phyloP scores from a whole-genome alignment of 2,329 filamentous ascomycete species.

The Penicillium sp. region DNA sequence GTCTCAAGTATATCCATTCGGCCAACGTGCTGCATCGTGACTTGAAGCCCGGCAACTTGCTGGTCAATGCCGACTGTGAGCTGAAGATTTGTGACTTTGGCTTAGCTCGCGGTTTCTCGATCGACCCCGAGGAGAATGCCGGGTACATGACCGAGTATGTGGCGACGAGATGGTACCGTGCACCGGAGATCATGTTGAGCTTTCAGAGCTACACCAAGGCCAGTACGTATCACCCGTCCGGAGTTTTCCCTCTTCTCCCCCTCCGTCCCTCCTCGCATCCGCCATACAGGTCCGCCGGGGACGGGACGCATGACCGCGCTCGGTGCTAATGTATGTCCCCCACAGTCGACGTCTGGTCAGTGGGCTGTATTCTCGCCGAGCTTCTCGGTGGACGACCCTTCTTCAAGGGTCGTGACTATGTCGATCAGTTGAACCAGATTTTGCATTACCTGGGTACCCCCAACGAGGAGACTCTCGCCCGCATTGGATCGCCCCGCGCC shows the following conservation, averaged over 20 bases:
- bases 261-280: too few relatives aligned
- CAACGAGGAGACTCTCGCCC: constrained; percentile 85
- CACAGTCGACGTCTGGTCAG: constrained; percentile 96
- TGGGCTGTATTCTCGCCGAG: constrained; percentile 95
- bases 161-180: constrained; percentile 96
- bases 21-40: constrained; percentile 96
- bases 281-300: too few relatives aligned
- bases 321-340: neutral
- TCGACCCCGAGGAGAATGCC: constrained; percentile 95
- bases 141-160: constrained; percentile 99
- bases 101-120: constrained; percentile 89
- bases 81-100: constrained; percentile 99
- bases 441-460: constrained; percentile 95
- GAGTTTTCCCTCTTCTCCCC: neutral
- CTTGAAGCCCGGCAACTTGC: constrained; percentile 90
- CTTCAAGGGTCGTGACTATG: constrained; percentile 98
- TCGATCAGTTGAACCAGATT: constrained; percentile 99
- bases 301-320: neutral
- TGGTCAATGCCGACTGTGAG: constrained; percentile 98
- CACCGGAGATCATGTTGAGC: constrained; percentile 98
- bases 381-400: constrained; percentile 93
- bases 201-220: constrained; percentile 99
- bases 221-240: constrained; percentile 60
- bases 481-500: constrained; percentile 90
- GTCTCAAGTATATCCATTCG: constrained; percentile 98